These are phyloP conservation scores for Colletotrichum sp. DNA, from an alignment of 2,329 filamentous ascomycete species.

Conservation along the genomic window DNA sequence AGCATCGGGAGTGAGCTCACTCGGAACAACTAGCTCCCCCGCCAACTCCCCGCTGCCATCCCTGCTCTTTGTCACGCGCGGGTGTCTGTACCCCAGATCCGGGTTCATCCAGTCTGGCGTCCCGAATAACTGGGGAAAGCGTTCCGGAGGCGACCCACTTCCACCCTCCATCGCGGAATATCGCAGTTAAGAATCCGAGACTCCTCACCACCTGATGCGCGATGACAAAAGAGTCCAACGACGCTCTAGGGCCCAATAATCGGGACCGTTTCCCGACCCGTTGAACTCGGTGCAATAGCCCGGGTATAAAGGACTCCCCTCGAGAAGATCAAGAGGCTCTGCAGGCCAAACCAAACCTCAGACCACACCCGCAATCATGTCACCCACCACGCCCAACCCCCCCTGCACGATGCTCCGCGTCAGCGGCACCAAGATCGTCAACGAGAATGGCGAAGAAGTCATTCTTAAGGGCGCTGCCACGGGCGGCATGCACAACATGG, in stretches of 20 bases:
- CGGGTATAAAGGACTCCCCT: conserved; percentile 4
- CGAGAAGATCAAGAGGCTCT: background rate
- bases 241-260: background rate
- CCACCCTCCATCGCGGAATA: conserved; percentile 3
- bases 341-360: background rate
- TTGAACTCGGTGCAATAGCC: background rate
- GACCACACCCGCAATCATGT: background rate
- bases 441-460: conserved; percentile 45
- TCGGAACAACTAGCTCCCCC: background rate
- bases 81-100: background rate
- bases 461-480: conserved; percentile 43
- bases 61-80: background rate
- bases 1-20: background rate
- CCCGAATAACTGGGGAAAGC: background rate
- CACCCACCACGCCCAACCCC: background rate
- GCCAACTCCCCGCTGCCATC: background rate
- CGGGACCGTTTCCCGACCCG: background rate
- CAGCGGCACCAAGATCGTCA: conserved; percentile 43
- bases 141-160: background rate
- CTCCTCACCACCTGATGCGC: background rate
- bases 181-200: background rate
- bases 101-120: background rate
- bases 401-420: conserved; percentile 33
- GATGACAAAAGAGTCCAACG: background rate
- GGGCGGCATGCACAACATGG: conserved; percentile 48